These are phyloP conservation scores for Flaveria sonorensis DNA, from an alignment of 129 eudicot genomes.

Conservation along the genomic window DNA sequence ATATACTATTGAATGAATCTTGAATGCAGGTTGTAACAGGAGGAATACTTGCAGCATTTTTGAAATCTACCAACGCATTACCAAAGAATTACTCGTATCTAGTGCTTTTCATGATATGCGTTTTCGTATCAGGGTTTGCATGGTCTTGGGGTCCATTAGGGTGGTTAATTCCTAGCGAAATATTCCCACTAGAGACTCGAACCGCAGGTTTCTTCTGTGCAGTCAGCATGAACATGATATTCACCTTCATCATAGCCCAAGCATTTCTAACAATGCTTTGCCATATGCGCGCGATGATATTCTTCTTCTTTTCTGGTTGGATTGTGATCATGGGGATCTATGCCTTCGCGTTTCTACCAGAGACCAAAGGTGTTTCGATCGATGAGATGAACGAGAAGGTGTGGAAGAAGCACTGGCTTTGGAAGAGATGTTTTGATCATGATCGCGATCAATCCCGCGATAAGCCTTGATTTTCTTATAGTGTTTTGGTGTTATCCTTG, in stretches of 20 bases:
- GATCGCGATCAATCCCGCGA: slow-evolving; percentile 24
- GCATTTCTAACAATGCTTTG: slow-evolving; percentile 69
- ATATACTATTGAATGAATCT: neutral
- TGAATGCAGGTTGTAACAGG: slow-evolving; percentile 41
- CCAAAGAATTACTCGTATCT: slow-evolving; percentile 34
- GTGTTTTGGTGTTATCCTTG: neutral
- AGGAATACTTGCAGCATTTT: slow-evolving; percentile 34
- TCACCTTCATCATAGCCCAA: slow-evolving; percentile 67
- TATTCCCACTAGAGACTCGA: slow-evolving; percentile 64
- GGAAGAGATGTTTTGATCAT: slow-evolving; percentile 55
- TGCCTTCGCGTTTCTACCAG: slow-evolving; percentile 48
- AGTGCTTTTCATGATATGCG: slow-evolving; percentile 42
- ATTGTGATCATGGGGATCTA: slow-evolving; percentile 53
- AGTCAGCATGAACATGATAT: slow-evolving; percentile 64
- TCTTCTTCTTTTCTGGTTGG: slow-evolving; percentile 72
- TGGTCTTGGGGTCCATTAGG: slow-evolving; percentile 88
- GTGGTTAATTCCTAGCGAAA: slow-evolving; percentile 74
- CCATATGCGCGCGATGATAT: slow-evolving; percentile 48
- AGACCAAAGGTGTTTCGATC: slow-evolving; percentile 65
- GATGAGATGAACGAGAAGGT: slow-evolving; percentile 67
- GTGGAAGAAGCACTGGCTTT: slow-evolving; percentile 71
- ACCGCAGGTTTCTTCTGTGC: slow-evolving; percentile 56
- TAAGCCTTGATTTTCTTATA: slow-evolving; percentile 35
- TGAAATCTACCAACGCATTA: slow-evolving; percentile 42
- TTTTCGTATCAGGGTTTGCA: slow-evolving; percentile 61